These are phyloP conservation scores for Paramecium biaurelia DNA, from an alignment of 73 alveolate species.

Conservation along the genomic window DNA sequence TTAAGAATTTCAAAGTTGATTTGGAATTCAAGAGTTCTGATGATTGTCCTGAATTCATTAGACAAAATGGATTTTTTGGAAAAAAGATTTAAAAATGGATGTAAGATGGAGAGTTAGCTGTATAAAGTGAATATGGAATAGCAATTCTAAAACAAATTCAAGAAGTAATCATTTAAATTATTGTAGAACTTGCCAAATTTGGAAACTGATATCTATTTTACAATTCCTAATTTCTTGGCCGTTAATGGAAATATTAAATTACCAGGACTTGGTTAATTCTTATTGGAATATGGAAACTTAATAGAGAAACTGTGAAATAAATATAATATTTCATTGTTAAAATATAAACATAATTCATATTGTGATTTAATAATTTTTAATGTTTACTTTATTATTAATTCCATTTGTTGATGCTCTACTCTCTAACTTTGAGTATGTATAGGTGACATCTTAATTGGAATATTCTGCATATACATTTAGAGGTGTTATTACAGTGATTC, in stretches of 20 bases:
- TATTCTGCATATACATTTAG: neutral
- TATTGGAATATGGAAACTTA: neutral
- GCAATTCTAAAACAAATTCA: neutral
- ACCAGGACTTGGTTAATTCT: neutral
- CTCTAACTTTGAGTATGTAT: neutral
- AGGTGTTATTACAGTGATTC: neutral
- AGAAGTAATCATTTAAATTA: neutral
- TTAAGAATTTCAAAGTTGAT: conserved; percentile 28
- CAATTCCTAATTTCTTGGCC: conserved; percentile 2
- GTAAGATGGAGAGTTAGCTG: neutral
- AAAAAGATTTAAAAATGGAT: neutral
- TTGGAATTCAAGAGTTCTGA: conserved; percentile 27
- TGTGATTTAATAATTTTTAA: neutral
- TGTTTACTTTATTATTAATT: neutral
- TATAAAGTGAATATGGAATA: neutral
- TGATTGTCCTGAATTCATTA: conserved; percentile 25
- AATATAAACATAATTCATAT: neutral
- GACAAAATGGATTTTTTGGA: neutral
- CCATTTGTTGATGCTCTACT: neutral
- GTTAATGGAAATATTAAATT: neutral
- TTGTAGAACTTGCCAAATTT: neutral
- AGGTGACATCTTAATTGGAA: neutral
- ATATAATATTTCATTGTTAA: neutral
- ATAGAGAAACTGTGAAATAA: neutral
- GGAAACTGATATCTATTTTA: neutral